Percentiles rank a stretch among this genome's conserved stretches.
Evolutionary conservation across 2,329 filamentous ascomycete genomes (phyloP).

Genomic region (Herpotrichia juniperi): DNA sequence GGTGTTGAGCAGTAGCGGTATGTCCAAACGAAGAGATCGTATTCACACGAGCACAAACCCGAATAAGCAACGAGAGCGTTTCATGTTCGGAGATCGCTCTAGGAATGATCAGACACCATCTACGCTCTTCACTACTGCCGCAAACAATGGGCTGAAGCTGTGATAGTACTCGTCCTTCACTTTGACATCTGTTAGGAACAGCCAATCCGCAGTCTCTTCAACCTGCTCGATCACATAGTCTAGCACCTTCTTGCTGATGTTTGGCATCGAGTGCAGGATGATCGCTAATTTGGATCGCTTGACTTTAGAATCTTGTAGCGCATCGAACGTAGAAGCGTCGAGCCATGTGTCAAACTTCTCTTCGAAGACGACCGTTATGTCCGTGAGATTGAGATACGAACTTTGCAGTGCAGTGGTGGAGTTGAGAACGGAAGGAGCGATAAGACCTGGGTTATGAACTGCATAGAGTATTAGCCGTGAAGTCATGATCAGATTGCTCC

Average conservation of each 20-base stretch:
- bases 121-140: slow-evolving; percentile 18
- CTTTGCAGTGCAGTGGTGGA: slow-evolving; percentile 20
- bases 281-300: slow-evolving; percentile 29
- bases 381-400: slow-evolving; percentile 37
- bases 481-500: not conserved
- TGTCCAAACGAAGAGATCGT: no score
- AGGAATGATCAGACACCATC: not conserved
- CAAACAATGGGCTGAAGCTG: slow-evolving; percentile 32
- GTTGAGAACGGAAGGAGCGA: slow-evolving; percentile 22
- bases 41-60: no score
- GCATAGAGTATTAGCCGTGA: not conserved
- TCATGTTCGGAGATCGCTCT: no score
- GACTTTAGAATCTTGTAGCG: slow-evolving; percentile 25
- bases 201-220: slow-evolving; percentile 35
- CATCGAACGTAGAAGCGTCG: slow-evolving; percentile 23
- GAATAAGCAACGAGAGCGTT: no score
- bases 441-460: slow-evolving; percentile 38
- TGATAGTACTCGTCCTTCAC: slow-evolving; percentile 36
- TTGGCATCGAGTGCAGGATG: slow-evolving; percentile 34
- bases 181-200: slow-evolving; percentile 32
- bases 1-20: no score
- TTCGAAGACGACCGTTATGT: slow-evolving; percentile 41
- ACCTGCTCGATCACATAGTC: slow-evolving; percentile 37
- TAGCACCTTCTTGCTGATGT: slow-evolving; percentile 26
- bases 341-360: slow-evolving; percentile 38